Percentiles rank a stretch among this genome's conserved stretches.
Conservation (phyloP, 202 grass and related monocot genomes). For the Bolboschoenoplectus hybrid region DNA sequence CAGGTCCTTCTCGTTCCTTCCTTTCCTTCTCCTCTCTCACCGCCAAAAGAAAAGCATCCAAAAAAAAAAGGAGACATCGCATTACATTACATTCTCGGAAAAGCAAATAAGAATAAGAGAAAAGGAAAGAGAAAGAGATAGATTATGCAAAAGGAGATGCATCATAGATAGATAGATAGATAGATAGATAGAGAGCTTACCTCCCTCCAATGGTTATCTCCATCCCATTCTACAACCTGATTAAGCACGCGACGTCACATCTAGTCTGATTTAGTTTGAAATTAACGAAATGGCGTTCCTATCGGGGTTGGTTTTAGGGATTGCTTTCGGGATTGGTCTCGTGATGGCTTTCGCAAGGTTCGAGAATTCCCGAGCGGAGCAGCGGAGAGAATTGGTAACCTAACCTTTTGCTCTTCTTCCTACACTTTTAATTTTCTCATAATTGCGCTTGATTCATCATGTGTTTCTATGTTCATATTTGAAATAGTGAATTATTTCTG, state of each 20-base stretch:
- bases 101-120: background rate
- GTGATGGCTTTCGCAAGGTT: constrained; percentile 71
- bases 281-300: constrained; percentile 65
- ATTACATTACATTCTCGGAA: background rate
- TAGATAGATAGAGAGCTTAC: background rate
- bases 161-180: background rate
- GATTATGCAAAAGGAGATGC: background rate
- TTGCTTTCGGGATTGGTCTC: constrained; percentile 63
- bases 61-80: background rate
- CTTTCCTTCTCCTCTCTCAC: background rate
- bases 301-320: constrained; percentile 64
- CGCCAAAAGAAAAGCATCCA: constrained; percentile 5
- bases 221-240: constrained; percentile 18
- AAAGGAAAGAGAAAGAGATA: background rate
- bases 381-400: constrained; percentile 77
- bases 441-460: background rate
- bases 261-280: background rate
- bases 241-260: background rate
- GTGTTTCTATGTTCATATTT: background rate
- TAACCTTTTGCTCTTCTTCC: background rate
- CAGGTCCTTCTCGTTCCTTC: constrained; percentile 25
- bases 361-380: constrained; percentile 77
- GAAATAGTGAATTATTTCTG: background rate
- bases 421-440: background rate
- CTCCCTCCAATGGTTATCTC: background rate